These are phyloP conservation scores for Aspergillus ruber DNA, from an alignment of 2,329 filamentous ascomycete genomes.

Conservation along the genomic window DNA sequence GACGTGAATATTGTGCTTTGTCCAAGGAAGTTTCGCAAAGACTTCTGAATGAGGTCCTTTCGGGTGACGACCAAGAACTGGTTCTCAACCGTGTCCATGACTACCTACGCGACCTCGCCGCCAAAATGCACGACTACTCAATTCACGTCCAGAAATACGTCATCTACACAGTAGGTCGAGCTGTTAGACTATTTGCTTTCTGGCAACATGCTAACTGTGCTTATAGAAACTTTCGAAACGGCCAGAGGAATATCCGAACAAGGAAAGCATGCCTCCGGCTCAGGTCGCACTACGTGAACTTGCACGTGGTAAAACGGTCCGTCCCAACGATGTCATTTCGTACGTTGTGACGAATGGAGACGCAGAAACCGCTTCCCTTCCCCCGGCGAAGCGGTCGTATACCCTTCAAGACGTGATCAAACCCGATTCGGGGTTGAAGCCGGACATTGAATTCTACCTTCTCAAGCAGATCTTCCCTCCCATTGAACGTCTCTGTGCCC, in stretches of 20 bases:
- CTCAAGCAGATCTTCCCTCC: constrained; percentile 98
- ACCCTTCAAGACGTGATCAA: constrained; percentile 80
- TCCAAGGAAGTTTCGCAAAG: constrained; percentile 91
- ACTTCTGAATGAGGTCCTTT: constrained; percentile 89
- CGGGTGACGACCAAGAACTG: constrained; percentile 82
- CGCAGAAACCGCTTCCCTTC: constrained; percentile 55
- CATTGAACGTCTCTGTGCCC: constrained; percentile 93
- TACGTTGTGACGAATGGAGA: constrained; percentile 77
- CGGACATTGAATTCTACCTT: constrained; percentile 96
- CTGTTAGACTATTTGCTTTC: not conserved
- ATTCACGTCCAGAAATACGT: constrained; percentile 83
- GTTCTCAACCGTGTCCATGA: constrained; percentile 89
- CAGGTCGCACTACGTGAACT: constrained; percentile 89
- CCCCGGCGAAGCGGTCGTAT: constrained; percentile 79
- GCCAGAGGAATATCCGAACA: constrained; percentile 89
- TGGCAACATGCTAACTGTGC: constrained; percentile 11
- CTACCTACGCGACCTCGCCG: constrained; percentile 76
- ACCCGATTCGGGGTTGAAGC: constrained; percentile 64
- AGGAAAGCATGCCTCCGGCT: constrained; percentile 90
- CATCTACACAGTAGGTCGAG: constrained; percentile 66
- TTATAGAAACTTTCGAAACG: constrained; percentile 78
- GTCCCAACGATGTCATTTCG: constrained; percentile 91
- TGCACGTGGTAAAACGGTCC: constrained; percentile 76
- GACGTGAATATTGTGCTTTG: constrained; percentile 90
- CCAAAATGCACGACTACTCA: constrained; percentile 74